Percentiles rank a stretch among this genome's conserved stretches.
Evolutionary conservation across 1,284 basidiomycete species (phyloP).

Genomic region (Trametes pubescens): DNA sequence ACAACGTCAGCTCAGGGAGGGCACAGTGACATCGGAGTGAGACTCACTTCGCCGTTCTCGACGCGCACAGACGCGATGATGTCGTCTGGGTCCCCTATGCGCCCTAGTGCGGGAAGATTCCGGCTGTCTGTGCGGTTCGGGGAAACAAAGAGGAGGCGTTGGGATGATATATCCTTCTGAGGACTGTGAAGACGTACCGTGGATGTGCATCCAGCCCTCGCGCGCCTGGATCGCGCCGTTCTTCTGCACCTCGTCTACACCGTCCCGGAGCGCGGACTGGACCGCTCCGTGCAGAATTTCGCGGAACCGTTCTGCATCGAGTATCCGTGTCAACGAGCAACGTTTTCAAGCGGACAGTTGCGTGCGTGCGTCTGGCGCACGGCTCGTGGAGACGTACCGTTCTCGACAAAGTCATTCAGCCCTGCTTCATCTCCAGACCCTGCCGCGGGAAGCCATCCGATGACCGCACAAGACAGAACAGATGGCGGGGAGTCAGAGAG

Average conservation of each 20-base stretch:
- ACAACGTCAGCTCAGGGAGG: background rate
- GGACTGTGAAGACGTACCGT: conserved; percentile 55
- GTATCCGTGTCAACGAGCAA: background rate
- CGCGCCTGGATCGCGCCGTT: conserved; percentile 70
- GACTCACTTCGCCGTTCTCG: conserved; percentile 67
- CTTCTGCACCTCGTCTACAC: conserved; percentile 69
- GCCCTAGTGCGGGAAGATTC: conserved; percentile 73
- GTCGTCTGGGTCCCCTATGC: conserved; percentile 82
- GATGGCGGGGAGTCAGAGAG: conserved; percentile 52
- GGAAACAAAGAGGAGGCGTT: background rate
- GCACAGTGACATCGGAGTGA: background rate
- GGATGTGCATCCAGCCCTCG: conserved; percentile 85
- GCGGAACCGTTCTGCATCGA: conserved; percentile 60
- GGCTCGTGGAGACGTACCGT: conserved; percentile 52
- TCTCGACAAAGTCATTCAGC: conserved; percentile 73
- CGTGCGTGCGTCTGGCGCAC: conserved; percentile 32
- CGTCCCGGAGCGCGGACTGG: conserved; percentile 58
- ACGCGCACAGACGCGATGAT: conserved; percentile 80
- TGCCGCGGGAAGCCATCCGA: conserved; percentile 76
- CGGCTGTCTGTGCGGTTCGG: conserved; percentile 59
- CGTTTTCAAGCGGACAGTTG: background rate
- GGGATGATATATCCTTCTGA: no score
- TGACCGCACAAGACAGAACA: conserved; percentile 57
- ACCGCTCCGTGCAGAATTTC: conserved; percentile 66
- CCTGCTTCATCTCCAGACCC: conserved; percentile 53